Percentiles rank a stretch among this genome's conserved stretches.
Conservation (phyloP, 441 rosid genomes). For the Populus hybrid region DNA sequence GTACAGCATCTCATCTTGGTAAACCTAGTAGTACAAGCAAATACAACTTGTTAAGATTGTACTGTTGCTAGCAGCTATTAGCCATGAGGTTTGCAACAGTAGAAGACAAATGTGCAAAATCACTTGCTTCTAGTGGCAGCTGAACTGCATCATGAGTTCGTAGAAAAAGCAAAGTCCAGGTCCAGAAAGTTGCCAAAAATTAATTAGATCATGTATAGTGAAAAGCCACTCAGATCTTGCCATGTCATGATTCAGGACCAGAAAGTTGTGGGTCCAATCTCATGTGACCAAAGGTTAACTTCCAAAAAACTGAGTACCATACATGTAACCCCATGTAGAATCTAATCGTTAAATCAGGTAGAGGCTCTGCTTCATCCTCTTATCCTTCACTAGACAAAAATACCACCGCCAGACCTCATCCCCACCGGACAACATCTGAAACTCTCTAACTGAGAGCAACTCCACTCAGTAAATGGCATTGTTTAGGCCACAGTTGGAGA, state of each 20-base stretch:
- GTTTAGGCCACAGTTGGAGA: constrained; percentile 53
- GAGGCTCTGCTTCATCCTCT: constrained; percentile 45
- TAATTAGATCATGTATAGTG: neutral
- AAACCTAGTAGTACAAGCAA: too few species aligned
- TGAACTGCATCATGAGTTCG: too few species aligned
- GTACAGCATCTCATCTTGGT: too few species aligned
- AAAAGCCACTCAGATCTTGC: neutral
- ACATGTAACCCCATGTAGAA: neutral
- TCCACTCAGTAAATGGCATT: constrained; percentile 54
- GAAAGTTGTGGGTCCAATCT: neutral
- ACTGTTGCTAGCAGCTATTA: too few species aligned
- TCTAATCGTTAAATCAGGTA: constrained; percentile 41
- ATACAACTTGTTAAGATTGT: too few species aligned
- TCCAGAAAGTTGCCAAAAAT: too few species aligned
- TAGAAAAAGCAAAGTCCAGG: neutral
- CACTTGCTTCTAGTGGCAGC: too few species aligned
- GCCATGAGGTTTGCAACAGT: too few species aligned
- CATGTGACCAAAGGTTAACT: constrained; percentile 2
- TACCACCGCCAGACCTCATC: constrained; percentile 11
- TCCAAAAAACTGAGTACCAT: neutral
- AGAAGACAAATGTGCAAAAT: too few species aligned
- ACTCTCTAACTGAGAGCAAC: constrained; percentile 37
- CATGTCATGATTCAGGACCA: neutral
- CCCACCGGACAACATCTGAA: neutral
- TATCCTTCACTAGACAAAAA: constrained; percentile 38